Percentiles rank a stretch among this genome's conserved stretches.
phyloP scores from a whole-genome alignment of 1,284 basidiomycete species.

The Thecaphora frezii region DNA sequence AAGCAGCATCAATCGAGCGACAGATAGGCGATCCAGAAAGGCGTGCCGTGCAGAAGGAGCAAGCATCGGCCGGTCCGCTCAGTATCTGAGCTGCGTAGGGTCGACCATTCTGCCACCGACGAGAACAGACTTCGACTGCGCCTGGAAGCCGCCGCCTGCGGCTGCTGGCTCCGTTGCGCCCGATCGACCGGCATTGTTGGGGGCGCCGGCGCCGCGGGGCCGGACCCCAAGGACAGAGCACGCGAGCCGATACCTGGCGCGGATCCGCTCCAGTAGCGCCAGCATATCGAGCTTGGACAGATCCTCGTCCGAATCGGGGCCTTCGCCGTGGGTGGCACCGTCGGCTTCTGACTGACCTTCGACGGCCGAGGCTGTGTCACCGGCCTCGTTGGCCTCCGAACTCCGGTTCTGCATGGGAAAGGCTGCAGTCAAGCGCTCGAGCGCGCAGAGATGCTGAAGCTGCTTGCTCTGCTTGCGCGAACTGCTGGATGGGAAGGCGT shows the following conservation, averaged over 20 bases:
- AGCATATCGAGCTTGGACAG: slow-evolving; percentile 67
- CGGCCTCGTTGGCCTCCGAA: slow-evolving; percentile 57
- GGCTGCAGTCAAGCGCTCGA: slow-evolving; percentile 68
- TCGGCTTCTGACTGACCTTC: slow-evolving; percentile 24
- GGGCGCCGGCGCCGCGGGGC: slow-evolving; percentile 59
- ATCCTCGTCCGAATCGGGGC: slow-evolving; percentile 15
- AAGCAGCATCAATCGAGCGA: no score
- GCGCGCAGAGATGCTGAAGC: slow-evolving; percentile 68
- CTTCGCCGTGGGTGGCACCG: slow-evolving; percentile 46
- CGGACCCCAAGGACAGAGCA: slow-evolving; percentile 80
- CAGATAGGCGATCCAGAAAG: no score
- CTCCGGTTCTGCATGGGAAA: slow-evolving; percentile 67
- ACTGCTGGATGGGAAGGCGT: no score
- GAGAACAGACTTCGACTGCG: slow-evolving; percentile 18
- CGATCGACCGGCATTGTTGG: no score
- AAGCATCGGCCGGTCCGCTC: no score
- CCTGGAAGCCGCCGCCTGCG: not conserved
- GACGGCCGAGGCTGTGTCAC: not conserved
- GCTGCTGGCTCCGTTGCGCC: not conserved
- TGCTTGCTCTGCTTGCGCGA: slow-evolving; percentile 61
- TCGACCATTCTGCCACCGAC: slow-evolving; percentile 38
- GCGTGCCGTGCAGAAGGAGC: no score
- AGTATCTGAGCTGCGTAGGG: slow-evolving; percentile 34
- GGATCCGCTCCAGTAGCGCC: slow-evolving; percentile 77
- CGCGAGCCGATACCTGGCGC: slow-evolving; percentile 81